Conservation (phyloP, 345 rosid species). For the Citrus medica region DNA sequence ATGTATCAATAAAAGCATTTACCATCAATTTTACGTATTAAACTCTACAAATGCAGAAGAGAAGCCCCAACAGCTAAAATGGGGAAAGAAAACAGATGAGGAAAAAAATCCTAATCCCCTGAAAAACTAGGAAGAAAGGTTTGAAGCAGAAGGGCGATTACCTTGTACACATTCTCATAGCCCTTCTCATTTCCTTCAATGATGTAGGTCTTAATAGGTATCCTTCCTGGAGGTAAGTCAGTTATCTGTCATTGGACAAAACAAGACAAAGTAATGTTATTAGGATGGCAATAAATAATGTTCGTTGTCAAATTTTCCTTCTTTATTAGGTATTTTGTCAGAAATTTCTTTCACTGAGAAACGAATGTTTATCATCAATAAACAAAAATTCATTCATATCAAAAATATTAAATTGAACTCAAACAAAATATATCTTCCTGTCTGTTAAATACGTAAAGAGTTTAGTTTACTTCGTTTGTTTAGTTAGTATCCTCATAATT, state of each 20-base stretch:
- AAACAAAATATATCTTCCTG: neutral
- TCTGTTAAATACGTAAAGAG: neutral
- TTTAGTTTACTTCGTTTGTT: neutral
- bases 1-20: neutral
- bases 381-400: neutral
- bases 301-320: neutral
- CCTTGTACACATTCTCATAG: conserved; percentile 65
- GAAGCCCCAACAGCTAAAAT: neutral
- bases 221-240: conserved; percentile 91
- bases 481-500: neutral
- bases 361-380: neutral
- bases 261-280: neutral
- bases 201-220: conserved; percentile 72
- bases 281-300: neutral
- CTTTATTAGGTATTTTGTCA: neutral
- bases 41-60: neutral
- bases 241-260: conserved; percentile 59
- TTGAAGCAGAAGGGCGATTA: conserved; percentile 21
- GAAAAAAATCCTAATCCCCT: neutral
- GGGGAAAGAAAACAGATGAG: neutral
- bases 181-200: conserved; percentile 62
- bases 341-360: neutral
- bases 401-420: neutral
- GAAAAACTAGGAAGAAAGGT: neutral
- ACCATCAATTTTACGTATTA: neutral